These are phyloP conservation scores for Lathyrus oleraceus DNA, from an alignment of 306 rosid species.

Conservation along the genomic window DNA sequence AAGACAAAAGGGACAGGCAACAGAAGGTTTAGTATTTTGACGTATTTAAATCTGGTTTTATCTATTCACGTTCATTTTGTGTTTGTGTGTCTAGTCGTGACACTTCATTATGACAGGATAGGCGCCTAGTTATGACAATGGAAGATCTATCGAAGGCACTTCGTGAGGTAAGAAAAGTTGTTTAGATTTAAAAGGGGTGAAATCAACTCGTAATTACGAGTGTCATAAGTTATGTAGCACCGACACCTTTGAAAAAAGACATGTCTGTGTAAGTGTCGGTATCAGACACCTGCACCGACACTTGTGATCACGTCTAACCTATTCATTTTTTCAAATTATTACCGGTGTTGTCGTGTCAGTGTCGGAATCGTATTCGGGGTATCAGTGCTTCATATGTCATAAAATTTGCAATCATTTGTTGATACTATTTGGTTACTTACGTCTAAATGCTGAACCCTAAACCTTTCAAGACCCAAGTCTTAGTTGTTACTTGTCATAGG, in stretches of 20 bases:
- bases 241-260: no score
- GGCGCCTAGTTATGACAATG: constrained; percentile 77
- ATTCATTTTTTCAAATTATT: no score
- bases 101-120: constrained; percentile 63
- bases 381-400: no score
- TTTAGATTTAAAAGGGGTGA: constrained; percentile 22
- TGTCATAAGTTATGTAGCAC: no score
- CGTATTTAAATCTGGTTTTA: constrained; percentile 5
- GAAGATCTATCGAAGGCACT: constrained; percentile 82
- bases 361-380: no score
- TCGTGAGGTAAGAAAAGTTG: constrained; percentile 56
- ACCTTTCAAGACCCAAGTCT: no score
- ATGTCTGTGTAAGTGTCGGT: no score
- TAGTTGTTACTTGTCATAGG: no score
- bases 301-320: no score
- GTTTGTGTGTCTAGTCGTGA: constrained; percentile 19
- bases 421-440: neutral
- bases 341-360: no score
- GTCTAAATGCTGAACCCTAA: no score
- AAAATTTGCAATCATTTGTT: constrained; percentile 6
- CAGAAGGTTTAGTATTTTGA: constrained; percentile 62
- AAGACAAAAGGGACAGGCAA: constrained; percentile 94
- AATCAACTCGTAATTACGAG: constrained; percentile 4
- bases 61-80: neutral
- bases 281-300: no score